phyloP scores from a whole-genome alignment of 352 stramenopile genomes.

The Phytophthora agathidicida region DNA sequence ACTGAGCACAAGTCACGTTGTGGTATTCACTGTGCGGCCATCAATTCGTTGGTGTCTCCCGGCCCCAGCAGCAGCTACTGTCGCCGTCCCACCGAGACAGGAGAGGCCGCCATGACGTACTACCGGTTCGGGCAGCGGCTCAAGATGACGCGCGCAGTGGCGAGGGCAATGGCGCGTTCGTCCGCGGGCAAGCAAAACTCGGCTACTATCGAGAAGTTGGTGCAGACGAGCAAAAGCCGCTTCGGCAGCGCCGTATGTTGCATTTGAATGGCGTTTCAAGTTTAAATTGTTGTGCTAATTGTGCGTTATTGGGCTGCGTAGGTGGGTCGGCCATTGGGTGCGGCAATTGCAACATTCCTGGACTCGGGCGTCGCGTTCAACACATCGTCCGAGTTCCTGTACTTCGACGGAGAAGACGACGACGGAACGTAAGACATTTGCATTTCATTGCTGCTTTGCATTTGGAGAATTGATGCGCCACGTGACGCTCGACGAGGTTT shows the following conservation, averaged over 20 bases:
- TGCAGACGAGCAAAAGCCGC: slow-evolving; percentile 69
- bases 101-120: slow-evolving; percentile 60
- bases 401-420: slow-evolving; percentile 83
- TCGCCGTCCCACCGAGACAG: slow-evolving; percentile 5
- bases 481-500: neutral
- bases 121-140: slow-evolving; percentile 69
- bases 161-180: slow-evolving; percentile 64
- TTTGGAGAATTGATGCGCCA: slow-evolving; percentile 5
- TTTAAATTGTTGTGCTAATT: slow-evolving; percentile 3
- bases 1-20: no score
- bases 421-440: slow-evolving; percentile 73
- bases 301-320: slow-evolving; percentile 13
- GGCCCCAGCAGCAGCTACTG: slow-evolving; percentile 18
- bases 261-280: slow-evolving; percentile 2
- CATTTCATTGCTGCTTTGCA: slow-evolving; percentile 2
- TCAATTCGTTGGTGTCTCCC: slow-evolving; percentile 19
- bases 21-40: no score
- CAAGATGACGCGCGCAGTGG: slow-evolving; percentile 69
- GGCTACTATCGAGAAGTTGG: slow-evolving; percentile 59
- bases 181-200: slow-evolving; percentile 52
- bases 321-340: slow-evolving; percentile 56
- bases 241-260: slow-evolving; percentile 67
- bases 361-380: slow-evolving; percentile 66
- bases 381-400: slow-evolving; percentile 67
- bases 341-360: slow-evolving; percentile 50